Conservation (phyloP, 495 filamentous ascomycete species). For the Friedmanniomyces endolithicus region DNA sequence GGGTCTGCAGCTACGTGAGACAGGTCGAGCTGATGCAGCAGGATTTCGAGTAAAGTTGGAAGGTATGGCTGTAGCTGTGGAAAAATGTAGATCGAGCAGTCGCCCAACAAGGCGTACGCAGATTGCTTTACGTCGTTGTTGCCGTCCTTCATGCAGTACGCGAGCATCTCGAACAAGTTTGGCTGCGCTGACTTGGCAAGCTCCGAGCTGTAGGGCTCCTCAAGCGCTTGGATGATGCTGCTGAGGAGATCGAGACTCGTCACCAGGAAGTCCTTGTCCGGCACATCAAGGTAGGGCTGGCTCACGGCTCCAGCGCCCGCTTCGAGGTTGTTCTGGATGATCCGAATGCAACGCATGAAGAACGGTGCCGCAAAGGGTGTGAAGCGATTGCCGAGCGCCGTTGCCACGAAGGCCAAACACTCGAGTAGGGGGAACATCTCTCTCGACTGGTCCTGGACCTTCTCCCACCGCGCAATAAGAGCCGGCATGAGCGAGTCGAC, state of each 20-base stretch:
- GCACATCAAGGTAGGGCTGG: constrained; percentile 57
- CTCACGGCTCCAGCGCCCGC: constrained; percentile 49
- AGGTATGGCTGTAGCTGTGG: constrained; percentile 65
- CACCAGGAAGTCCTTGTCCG: constrained; percentile 94
- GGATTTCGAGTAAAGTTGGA: constrained; percentile 56
- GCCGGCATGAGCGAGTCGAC: constrained; percentile 87
- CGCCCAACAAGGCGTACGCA: constrained; percentile 86
- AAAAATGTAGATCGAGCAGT: constrained; percentile 94
- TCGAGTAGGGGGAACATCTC: constrained; percentile 92
- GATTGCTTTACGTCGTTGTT: constrained; percentile 93
- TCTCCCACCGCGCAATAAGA: constrained; percentile 78
- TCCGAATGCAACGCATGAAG: constrained; percentile 72
- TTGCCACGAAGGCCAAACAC: constrained; percentile 87
- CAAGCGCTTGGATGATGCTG: constrained; percentile 84
- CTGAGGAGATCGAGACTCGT: constrained; percentile 92
- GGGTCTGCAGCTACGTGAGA: constrained; percentile 61
- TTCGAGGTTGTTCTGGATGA: constrained; percentile 84
- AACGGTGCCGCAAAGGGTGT: constrained; percentile 71
- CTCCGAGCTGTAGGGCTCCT: constrained; percentile 56
- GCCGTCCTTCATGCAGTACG: constrained; percentile 83
- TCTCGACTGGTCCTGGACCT: constrained; percentile 74
- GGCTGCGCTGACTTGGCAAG: constrained; percentile 64
- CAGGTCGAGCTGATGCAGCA: constrained; percentile 80
- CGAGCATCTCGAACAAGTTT: constrained; percentile 77
- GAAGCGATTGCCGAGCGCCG: constrained; percentile 72